Base-by-base conservation (phyloP, 2,329 filamentous ascomycete species). In the Tothia fuscella region DNA sequence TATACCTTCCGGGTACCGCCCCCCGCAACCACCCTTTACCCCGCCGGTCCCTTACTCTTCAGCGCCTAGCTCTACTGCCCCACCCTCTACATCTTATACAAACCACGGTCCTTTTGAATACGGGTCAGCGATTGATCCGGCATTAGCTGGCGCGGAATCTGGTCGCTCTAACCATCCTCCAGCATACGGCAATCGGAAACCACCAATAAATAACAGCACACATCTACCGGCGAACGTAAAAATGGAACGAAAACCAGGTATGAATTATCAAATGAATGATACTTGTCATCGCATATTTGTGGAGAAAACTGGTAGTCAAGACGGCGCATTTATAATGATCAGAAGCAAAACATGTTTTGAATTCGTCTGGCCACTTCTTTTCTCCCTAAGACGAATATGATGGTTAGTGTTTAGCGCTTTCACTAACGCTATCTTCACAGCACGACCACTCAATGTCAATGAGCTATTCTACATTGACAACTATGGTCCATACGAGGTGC, bases 391-490 rank as follows among this genome's bases (percentile, higher is more conserved):
- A 38, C 33, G 16, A 7, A 16, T 14, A n/a, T 21, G 6, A 28
- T 14, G 3, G 4, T 13, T 12, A 22, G 25, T 17, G 26, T 6
- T 20, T 14, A 13, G 31, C 3, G 12, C 26, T 40, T 6, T n/a
- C 28, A 26, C 41, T 38, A 20, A 38, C 24, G 13, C 22, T 19
- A 7, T 16, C 5, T 13, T n/a, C n/a, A 10, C 32, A 43, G 41
- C 32, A 24, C 33, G 41, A 16, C 16, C 22, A 12, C 24, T 86
- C 61, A 76, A 73, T 54, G 76, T 91, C 53, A 74, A 80, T 58
- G 80, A 88, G 52, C 76, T 91, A 31, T 76, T 88, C 49, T 59
- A 64, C 5, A 28, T 38, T 39, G 41, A 29, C 5, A 14, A 35
- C 5, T 35, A 20, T 30, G 41, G 33, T 5, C 14, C 69, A 20